Evolutionary conservation across 306 rosid genomes (phyloP), one percentile per base, ranked within the genome.

Genomic region (Castanopsis chinensis): DNA sequence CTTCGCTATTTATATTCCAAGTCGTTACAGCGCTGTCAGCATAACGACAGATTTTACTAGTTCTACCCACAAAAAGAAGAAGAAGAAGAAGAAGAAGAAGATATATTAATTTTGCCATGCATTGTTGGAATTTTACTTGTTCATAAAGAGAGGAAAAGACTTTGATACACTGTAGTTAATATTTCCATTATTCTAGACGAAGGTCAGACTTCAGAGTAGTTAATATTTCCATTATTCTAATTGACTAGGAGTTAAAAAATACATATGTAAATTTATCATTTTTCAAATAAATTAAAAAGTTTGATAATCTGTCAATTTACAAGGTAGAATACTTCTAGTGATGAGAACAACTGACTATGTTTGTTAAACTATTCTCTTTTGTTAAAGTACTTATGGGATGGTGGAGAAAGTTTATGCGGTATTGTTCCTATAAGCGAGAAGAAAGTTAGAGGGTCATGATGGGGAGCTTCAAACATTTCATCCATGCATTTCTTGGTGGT

Each of bases 381-480:
- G 28, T n/a, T 4, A 9, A 2, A 23, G 14, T 59, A 59, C 63
- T 57, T 6, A 21, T 0, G 8, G 23, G 43, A 17, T n/a, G 19
- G 70, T n/a, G 6, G 11, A 30, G 32, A 32, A 64, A 20, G 6
- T 5, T n/a, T 30, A 5, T 23, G 14, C 28, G 0, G 4, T 1
- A 7, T 20, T 57, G 25, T n/a, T 30, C 41, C 43, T 5, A 14
- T 64, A 27, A 61, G 18, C n/a, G 28, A 61, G 5, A 72, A 28
- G n/a, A 72, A 28, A 15, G 33, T 53, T 72, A 69, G 69, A 19
- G 56, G 72, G 80, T 45, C 52, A 45, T 53, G 77, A 80, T 73
- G 85, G 20, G 25, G 41, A 83, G 65, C 85, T 33, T 74, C 4
- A 28, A 11, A 15, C 20, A 17, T 32, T 7, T 32, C 45, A 64